These are phyloP conservation scores for Claviceps pusilla DNA, from an alignment of 2,329 filamentous ascomycete species.

Conservation along the genomic window DNA sequence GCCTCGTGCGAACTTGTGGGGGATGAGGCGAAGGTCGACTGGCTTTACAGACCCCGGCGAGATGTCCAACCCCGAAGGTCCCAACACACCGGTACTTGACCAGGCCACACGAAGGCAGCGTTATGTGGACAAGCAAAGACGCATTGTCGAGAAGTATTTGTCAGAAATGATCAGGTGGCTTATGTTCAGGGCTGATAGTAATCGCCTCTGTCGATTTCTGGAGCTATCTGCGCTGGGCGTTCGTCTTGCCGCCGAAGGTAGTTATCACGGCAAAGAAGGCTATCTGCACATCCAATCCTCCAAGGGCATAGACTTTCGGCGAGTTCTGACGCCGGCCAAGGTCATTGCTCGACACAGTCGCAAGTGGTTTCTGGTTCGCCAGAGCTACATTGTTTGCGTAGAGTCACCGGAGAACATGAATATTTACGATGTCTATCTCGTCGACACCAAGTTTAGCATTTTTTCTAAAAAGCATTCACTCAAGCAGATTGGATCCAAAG, in stretches of 20 bases:
- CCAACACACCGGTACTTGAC: constrained; percentile 30
- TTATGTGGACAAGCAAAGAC: constrained; percentile 71
- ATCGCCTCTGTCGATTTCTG: constrained; percentile 86
- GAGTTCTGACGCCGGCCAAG: constrained; percentile 61
- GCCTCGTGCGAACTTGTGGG: constrained; percentile 38
- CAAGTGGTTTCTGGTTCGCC: constrained; percentile 96
- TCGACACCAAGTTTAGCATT: constrained; percentile 75
- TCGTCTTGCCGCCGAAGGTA: constrained; percentile 82
- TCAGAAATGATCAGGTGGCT: constrained; percentile 91
- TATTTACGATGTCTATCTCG: constrained; percentile 96
- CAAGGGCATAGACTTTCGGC: constrained; percentile 75
- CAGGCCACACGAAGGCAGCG: constrained; percentile 30
- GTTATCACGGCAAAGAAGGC: constrained; percentile 95
- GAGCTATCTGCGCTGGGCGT: constrained; percentile 90
- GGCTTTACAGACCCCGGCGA: constrained; percentile 32
- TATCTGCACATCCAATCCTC: constrained; percentile 82
- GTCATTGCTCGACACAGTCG: constrained; percentile 72
- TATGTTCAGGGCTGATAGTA: constrained; percentile 92
- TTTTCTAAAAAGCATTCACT: constrained; percentile 53
- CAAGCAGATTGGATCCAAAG: constrained; percentile 39
- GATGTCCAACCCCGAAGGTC: constrained; percentile 24
- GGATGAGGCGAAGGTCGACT: constrained; percentile 39
- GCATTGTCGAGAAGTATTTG: constrained; percentile 76
- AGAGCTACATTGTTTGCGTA: constrained; percentile 96
- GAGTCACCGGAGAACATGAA: constrained; percentile 98